phyloP scores from a whole-genome alignment of 176 grass and related monocot genomes.

The Themeda triandra region DNA sequence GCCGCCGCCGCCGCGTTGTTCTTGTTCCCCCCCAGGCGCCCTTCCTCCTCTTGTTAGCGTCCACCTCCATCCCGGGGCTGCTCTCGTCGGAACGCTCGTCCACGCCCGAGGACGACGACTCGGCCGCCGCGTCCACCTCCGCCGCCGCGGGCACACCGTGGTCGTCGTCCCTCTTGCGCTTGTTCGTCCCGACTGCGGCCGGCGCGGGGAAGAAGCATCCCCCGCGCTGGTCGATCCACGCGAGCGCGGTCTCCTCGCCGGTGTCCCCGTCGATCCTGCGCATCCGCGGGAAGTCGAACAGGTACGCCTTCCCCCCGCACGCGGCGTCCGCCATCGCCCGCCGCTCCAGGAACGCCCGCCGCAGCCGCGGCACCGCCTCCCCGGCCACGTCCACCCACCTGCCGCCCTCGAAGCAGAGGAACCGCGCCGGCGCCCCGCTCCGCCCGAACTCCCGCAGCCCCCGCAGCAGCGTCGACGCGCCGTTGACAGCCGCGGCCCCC shows the following conservation, averaged over 20 bases:
- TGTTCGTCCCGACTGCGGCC: conserved; percentile 3
- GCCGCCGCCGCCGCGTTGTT: not conserved
- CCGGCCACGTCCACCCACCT: conserved; percentile 49
- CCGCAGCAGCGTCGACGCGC: not conserved
- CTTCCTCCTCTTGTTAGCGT: not conserved
- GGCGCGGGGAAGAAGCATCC: conserved; percentile 65
- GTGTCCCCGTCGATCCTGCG: conserved; percentile 46
- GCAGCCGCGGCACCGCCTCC: conserved; percentile 29
- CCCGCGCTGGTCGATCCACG: conserved; percentile 75
- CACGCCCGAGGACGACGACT: conserved; percentile 17
- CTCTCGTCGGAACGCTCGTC: conserved; percentile 49
- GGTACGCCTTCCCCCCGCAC: conserved; percentile 13
- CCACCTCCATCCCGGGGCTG: not conserved
- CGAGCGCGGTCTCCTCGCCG: conserved; percentile 39
- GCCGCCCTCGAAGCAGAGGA: conserved; percentile 62
- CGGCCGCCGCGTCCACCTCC: not conserved
- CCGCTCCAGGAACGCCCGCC: conserved; percentile 37
- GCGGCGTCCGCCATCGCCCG: conserved; percentile 26
- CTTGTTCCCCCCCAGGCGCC: not conserved
- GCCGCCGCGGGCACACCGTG: not conserved
- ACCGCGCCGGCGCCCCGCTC: conserved; percentile 44
- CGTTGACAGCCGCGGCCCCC: fast-evolving
- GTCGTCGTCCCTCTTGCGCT: not conserved
- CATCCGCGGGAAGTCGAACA: conserved; percentile 76
- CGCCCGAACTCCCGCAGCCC: conserved; percentile 44